Conservation (phyloP, 305 asterid species). For the Fraxinus platypoda region DNA sequence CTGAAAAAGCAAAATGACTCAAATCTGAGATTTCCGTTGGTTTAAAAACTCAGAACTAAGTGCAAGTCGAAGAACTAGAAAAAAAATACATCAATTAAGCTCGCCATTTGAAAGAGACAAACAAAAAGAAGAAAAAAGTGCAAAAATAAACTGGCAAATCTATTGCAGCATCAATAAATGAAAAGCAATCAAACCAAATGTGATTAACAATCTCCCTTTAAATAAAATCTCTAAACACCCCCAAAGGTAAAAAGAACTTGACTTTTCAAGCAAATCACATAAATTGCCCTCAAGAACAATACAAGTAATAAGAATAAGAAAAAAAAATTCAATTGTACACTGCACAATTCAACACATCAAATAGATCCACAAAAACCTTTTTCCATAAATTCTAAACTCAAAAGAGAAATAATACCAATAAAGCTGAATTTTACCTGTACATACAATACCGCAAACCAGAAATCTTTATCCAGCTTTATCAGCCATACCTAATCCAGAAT, state of each 20-base stretch:
- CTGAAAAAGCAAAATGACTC: neutral
- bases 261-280: slow-evolving; percentile 6
- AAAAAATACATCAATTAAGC: neutral
- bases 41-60: neutral
- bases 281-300: neutral
- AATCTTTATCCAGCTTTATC: slow-evolving; percentile 3
- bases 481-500: slow-evolving; percentile 29
- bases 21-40: slow-evolving; percentile 1
- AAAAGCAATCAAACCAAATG: slow-evolving; percentile 21
- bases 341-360: slow-evolving; percentile 22
- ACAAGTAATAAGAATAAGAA: neutral
- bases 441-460: slow-evolving; percentile 19
- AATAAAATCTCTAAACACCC: slow-evolving; percentile 10
- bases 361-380: slow-evolving; percentile 27
- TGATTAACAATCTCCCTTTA: slow-evolving; percentile 12
- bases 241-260: slow-evolving; percentile 27
- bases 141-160: neutral
- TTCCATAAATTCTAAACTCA: slow-evolving; percentile 24
- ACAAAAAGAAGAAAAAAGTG: neutral
- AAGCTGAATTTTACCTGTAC: slow-evolving; percentile 23
- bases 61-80: slow-evolving; percentile 3
- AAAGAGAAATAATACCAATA: slow-evolving; percentile 2
- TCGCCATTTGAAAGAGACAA: neutral
- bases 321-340: slow-evolving; percentile 19
- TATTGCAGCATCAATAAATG: slow-evolving; percentile 1